A percentile compares a stretch with the other conserved stretches of the same genome.
Evolutionary conservation across 1,284 basidiomycete genomes (phyloP).

Genomic region (Somion occarium): DNA sequence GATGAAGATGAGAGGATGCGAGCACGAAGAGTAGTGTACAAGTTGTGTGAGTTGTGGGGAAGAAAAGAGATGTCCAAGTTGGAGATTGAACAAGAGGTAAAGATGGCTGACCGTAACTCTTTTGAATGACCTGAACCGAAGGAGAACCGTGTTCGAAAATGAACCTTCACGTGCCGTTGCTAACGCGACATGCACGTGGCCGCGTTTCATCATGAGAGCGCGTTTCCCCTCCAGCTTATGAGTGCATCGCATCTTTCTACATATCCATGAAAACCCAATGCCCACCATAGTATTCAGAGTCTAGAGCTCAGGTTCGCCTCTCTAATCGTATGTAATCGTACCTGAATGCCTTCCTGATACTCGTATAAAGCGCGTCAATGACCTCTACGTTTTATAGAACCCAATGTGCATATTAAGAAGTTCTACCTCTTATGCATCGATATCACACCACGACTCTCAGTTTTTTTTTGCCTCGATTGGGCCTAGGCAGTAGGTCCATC

Average conservation of each 20-base stretch:
- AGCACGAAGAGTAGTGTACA: neutral
- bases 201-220: conserved; percentile 5
- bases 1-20: conserved; percentile 2
- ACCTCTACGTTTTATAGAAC: too few relatives aligned
- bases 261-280: too few relatives aligned
- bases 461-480: too few relatives aligned
- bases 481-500: too few relatives aligned
- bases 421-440: too few relatives aligned
- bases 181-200: conserved; percentile 8
- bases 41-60: neutral
- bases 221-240: neutral
- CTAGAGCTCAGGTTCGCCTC: too few relatives aligned
- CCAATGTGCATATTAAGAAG: too few relatives aligned
- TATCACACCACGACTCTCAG: too few relatives aligned
- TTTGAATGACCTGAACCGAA: neutral
- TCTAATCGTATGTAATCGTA: too few relatives aligned
- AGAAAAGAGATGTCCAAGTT: neutral
- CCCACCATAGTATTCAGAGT: too few relatives aligned
- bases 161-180: conserved; percentile 9
- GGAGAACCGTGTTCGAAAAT: conserved; percentile 10
- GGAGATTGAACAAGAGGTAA: neutral
- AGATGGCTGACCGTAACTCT: neutral
- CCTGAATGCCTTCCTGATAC: too few relatives aligned
- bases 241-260: neutral
- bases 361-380: too few relatives aligned